These are phyloP conservation scores for Candida silvicultrix DNA, from an alignment of 805 yeast species.

Conservation along the genomic window DNA sequence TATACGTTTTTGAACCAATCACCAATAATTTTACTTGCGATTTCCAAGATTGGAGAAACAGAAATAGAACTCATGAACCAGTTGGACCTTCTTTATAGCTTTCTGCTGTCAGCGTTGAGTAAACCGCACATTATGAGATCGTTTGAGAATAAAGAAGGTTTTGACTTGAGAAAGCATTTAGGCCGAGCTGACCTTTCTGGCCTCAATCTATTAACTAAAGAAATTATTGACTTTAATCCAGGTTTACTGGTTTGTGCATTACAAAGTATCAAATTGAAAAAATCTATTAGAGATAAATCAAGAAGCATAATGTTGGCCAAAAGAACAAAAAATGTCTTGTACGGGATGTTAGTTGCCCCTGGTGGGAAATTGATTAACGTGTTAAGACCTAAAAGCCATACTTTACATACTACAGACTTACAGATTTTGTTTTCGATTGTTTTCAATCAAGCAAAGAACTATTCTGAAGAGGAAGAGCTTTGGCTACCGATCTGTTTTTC, in stretches of 20 bases:
- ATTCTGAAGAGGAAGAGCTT: slow-evolving; percentile 52
- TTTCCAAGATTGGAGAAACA: slow-evolving; percentile 50
- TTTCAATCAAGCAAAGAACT: slow-evolving; percentile 33
- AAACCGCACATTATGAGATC: slow-evolving; percentile 67
- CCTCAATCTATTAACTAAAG: slow-evolving; percentile 55
- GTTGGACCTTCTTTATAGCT: slow-evolving; percentile 66
- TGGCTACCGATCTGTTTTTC: slow-evolving; percentile 96
- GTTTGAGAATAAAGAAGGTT: slow-evolving; percentile 67
- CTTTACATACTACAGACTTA: slow-evolving; percentile 75
- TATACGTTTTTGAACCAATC: slow-evolving; percentile 55
- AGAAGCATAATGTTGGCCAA: slow-evolving; percentile 46
- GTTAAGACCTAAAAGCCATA: slow-evolving; percentile 71
- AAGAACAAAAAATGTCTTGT: slow-evolving; percentile 52
- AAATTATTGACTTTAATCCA: slow-evolving; percentile 48
- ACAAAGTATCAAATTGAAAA: slow-evolving; percentile 54
- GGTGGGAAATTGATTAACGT: slow-evolving; percentile 62
- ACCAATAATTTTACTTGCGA: slow-evolving; percentile 72
- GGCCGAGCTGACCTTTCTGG: slow-evolving; percentile 72
- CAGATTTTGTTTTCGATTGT: slow-evolving; percentile 69
- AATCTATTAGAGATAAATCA: slow-evolving; percentile 50
- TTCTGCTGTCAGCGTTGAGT: slow-evolving; percentile 76
- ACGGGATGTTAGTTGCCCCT: slow-evolving; percentile 66
- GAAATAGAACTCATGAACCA: slow-evolving; percentile 51
- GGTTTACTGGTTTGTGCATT: slow-evolving; percentile 59
- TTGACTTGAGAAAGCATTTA: slow-evolving; percentile 70